A percentile compares a stretch with the other conserved stretches of the same genome.
Evolutionary conservation across 129 eudicot species (phyloP).

Genomic region (Centella asiatica): DNA sequence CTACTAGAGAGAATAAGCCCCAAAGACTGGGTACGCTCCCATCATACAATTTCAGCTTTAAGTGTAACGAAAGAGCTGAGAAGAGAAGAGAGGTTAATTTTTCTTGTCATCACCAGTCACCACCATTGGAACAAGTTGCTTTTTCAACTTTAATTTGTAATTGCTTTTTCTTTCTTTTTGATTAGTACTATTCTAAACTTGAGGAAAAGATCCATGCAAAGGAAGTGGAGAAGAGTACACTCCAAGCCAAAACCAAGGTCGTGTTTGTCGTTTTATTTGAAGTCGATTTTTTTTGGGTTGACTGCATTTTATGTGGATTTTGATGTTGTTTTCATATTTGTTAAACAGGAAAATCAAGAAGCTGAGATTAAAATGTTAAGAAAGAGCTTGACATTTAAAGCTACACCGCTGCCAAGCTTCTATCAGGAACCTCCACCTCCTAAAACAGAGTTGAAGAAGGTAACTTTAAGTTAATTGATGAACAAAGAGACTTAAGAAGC

Average conservation of each 20-base stretch:
- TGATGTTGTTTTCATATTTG: background rate
- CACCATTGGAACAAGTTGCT: background rate
- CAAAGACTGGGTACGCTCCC: slow-evolving; percentile 60
- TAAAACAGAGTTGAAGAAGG: slow-evolving; percentile 88
- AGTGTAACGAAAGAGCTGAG: slow-evolving; percentile 89
- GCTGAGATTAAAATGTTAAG: slow-evolving; percentile 83
- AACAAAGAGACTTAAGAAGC: background rate
- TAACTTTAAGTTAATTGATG: slow-evolving; percentile 9
- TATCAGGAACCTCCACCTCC: slow-evolving; percentile 92
- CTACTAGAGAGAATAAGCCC: slow-evolving; percentile 46
- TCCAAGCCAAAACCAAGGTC: slow-evolving; percentile 85
- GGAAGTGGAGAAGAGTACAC: slow-evolving; percentile 71
- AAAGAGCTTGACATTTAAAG: slow-evolving; percentile 84
- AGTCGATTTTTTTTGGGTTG: background rate
- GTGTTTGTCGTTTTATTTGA: background rate
- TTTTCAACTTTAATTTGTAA: background rate
- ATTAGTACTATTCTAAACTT: slow-evolving; percentile 80
- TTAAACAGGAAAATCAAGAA: slow-evolving; percentile 79
- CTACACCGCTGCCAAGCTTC: slow-evolving; percentile 96
- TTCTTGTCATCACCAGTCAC: background rate
- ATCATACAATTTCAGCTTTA: slow-evolving; percentile 63
- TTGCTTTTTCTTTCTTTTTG: slow-evolving; percentile 1
- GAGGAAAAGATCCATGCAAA: slow-evolving; percentile 95
- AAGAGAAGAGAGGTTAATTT: slow-evolving; percentile 73
- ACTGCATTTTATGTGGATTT: background rate